Base-by-base conservation (phyloP, 257 asterid genomes). In the Petrea volubilis region DNA sequence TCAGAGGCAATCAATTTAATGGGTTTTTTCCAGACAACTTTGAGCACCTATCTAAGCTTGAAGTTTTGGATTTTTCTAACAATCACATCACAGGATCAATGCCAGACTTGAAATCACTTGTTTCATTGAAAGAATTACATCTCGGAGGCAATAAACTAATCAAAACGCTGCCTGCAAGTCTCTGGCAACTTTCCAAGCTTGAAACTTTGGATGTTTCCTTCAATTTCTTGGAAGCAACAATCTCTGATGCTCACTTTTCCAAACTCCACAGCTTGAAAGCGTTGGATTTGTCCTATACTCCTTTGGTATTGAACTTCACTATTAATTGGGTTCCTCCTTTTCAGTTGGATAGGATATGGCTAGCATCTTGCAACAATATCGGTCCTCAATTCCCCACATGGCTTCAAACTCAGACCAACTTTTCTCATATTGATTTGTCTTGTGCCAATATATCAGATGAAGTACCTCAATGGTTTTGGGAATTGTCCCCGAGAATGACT, bases 321-420 rank as follows among this genome's bases (percentile, higher is more conserved):
- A 18, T 51, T 0, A 33, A 58, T 12, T 78, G 83, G 86, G 15
- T n/a, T 40, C 83, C 83, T 47, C 72, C 74, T 67, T 78, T 78
- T 24, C 68, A 75, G 2, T 23, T 81, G 23, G 3, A 27, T 13
- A 0, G 0, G 7, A 6, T 82, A 49, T 2, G 0, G 0, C 63
- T 82, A 14, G 47, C 29, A 12, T 13, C 23, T 34, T 75, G 79
- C 67, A 41, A 60, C 10, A n/a, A n/a, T n/a, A 8, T 76, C 36
- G 84, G 86, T 4, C 70, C 73, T 33, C 61, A 7, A 61, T 83
- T 83, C 51, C 87, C 83, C 0, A 13, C 49, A 23, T 80, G 85
- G 87, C 29, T 79, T 24, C 65, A 17, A 53, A 77, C 62, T 44
- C 85, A 71, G 25, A 49, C 13, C 1, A 50, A 23, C 29, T 21